Percentiles rank a stretch among this genome's conserved stretches.
phyloP scores from a whole-genome alignment of 2,329 filamentous ascomycete species.

The Ophiostoma piceae region DNA sequence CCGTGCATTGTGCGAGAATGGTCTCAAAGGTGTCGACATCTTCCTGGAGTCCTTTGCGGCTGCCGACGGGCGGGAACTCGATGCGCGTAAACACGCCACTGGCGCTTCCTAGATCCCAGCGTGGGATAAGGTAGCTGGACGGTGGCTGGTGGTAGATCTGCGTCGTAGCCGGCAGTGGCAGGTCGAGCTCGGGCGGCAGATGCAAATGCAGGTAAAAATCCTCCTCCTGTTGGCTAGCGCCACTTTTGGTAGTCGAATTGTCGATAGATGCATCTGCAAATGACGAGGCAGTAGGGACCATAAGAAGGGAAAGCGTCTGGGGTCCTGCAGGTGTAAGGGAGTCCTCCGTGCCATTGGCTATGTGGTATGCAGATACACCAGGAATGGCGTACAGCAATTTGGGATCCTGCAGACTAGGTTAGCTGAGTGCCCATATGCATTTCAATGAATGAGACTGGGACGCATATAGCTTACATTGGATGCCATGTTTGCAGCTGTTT shows the following conservation, averaged over 20 bases:
- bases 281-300: constrained; percentile 85
- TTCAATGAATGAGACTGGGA: neutral
- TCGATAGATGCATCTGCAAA: constrained; percentile 54
- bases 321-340: constrained; percentile 78
- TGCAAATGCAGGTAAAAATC: constrained; percentile 97
- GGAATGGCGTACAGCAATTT: constrained; percentile 67
- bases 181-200: constrained; percentile 86
- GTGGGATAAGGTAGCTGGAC: constrained; percentile 85
- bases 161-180: constrained; percentile 88
- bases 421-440: neutral
- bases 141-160: constrained; percentile 97
- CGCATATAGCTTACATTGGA: constrained; percentile 11
- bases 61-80: constrained; percentile 74
- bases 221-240: constrained; percentile 53
- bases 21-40: constrained; percentile 94
- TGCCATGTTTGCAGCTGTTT: neutral
- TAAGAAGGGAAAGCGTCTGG: constrained; percentile 86
- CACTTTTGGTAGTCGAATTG: neutral
- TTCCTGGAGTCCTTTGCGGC: constrained; percentile 71
- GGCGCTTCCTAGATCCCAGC: constrained; percentile 87
- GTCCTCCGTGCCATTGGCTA: constrained; percentile 79
- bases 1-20: constrained; percentile 89
- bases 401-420: constrained; percentile 45
- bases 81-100: constrained; percentile 88
- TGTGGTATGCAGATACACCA: constrained; percentile 85